Evolutionary conservation across 176 grass and related monocot species (phyloP).

Genomic region (Coix lacrymajobi): DNA sequence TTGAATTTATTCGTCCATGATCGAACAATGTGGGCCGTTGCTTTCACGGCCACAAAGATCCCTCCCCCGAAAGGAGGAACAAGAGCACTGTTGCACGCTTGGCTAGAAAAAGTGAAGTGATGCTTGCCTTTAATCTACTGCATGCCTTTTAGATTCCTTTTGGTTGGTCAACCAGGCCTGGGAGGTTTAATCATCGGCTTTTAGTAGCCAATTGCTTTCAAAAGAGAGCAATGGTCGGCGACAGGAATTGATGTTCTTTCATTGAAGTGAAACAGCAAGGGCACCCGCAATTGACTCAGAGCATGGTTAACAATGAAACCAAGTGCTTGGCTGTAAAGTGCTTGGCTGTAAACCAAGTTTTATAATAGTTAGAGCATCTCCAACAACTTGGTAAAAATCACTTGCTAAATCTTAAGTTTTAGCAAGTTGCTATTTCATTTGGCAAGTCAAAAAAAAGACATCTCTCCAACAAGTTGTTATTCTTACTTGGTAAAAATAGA

Average conservation of each 20-base stretch:
- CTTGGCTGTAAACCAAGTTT: too few species aligned
- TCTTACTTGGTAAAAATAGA: too few species aligned
- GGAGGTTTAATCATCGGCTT: background rate
- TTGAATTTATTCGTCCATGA: slow-evolving; percentile 21
- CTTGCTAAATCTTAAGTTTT: too few species aligned
- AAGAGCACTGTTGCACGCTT: background rate
- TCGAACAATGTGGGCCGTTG: slow-evolving; percentile 7
- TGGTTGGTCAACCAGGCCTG: slow-evolving; percentile 15
- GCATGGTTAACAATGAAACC: too few species aligned
- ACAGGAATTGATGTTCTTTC: background rate
- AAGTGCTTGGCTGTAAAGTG: too few species aligned
- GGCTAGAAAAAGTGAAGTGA: slow-evolving; percentile 27
- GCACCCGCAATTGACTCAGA: too few species aligned
- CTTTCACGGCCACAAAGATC: slow-evolving; percentile 12
- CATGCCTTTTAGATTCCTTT: slow-evolving; percentile 12
- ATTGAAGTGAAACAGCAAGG: background rate
- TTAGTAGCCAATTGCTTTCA: slow-evolving; percentile 1
- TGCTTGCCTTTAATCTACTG: background rate
- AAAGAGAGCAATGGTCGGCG: background rate
- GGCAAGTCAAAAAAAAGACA: too few species aligned
- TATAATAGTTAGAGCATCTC: too few species aligned
- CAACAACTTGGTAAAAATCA: too few species aligned
- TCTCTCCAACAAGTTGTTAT: too few species aligned
- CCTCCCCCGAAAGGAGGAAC: background rate
- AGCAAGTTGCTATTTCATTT: too few species aligned